Evolutionary conservation across 306 rosid species (phyloP).

Genomic region (Gynostemma pentaphyllum): DNA sequence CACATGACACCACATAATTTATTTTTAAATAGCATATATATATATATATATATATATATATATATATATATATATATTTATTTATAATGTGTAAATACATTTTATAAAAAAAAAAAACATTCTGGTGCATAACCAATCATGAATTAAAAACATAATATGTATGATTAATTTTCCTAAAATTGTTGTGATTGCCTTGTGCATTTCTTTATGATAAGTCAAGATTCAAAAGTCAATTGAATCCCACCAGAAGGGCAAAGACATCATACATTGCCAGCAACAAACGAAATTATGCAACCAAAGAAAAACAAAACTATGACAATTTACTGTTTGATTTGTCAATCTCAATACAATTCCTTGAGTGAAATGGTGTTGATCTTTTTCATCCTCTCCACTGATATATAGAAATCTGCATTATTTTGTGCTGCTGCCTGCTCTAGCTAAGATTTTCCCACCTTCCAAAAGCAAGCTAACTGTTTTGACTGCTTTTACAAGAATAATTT

Average conservation of each 20-base stretch:
- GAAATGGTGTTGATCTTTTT: neutral
- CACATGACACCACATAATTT: no score
- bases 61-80: no score
- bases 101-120: no score
- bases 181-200: neutral
- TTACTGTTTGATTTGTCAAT: neutral
- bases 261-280: neutral
- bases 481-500: neutral
- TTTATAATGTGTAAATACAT: no score
- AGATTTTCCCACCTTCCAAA: neutral
- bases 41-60: no score
- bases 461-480: neutral
- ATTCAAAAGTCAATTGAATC: no score
- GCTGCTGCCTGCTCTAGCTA: neutral
- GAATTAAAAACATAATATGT: neutral
- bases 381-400: neutral
- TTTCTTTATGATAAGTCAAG: neutral
- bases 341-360: neutral
- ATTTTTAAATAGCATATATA: no score
- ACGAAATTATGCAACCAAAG: neutral
- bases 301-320: neutral
- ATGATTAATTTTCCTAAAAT: neutral
- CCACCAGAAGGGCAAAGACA: no score
- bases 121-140: no score
- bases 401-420: neutral